Conservation (phyloP, 305 asterid genomes). For the Solanum chacoense region DNA sequence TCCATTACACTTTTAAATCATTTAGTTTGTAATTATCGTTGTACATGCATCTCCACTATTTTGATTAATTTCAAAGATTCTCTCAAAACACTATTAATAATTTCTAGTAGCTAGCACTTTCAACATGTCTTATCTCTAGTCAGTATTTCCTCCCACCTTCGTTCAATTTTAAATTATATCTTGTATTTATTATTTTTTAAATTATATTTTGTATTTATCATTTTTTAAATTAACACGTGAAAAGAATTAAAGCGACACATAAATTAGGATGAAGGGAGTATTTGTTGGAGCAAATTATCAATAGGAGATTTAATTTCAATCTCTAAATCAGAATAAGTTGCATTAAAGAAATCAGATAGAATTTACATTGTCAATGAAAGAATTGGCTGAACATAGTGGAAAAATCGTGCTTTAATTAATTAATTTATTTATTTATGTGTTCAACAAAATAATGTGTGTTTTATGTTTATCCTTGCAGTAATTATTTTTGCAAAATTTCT, state of each 20-base stretch:
- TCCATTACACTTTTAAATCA: background rate
- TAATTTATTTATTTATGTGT: background rate
- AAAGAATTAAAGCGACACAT: background rate
- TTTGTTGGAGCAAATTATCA: background rate
- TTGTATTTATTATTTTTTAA: no score
- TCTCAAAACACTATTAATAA: background rate
- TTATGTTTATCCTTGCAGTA: background rate
- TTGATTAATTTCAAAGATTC: background rate
- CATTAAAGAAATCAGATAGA: background rate
- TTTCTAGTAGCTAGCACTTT: background rate
- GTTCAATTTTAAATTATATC: background rate
- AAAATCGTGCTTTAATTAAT: background rate
- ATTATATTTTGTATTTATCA: no score
- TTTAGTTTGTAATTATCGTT: background rate
- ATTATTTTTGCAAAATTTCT: background rate
- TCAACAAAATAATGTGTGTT: background rate
- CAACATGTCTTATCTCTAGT: background rate
- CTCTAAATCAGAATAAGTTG: background rate
- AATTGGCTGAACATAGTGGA: background rate
- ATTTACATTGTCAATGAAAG: background rate
- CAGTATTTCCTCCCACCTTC: background rate
- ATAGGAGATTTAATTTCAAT: background rate
- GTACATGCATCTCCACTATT: background rate
- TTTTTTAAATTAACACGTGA: background rate
- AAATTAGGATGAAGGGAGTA: background rate